Evolutionary conservation across 2,329 filamentous ascomycete genomes (phyloP).

Genomic region (Fusarium solani-melongenae): DNA sequence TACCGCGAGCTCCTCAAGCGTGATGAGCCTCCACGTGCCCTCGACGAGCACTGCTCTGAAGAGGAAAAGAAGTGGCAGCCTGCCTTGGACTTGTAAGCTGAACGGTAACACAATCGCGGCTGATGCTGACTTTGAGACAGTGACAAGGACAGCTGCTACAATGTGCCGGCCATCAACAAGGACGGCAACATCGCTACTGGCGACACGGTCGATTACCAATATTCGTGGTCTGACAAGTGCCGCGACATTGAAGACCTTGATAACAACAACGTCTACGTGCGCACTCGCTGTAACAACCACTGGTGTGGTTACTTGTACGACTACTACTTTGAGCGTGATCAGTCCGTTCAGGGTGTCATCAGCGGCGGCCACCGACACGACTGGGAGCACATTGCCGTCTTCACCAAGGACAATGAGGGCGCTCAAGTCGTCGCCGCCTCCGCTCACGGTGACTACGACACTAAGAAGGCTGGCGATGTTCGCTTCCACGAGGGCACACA

Average conservation of each 20-base stretch:
- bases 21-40: neutral
- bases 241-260: slow-evolving; percentile 48
- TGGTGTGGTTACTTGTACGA: slow-evolving; percentile 58
- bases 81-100: neutral
- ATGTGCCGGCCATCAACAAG: slow-evolving; percentile 51
- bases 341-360: neutral
- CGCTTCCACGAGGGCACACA: slow-evolving; percentile 33
- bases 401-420: slow-evolving; percentile 13
- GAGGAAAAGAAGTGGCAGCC: slow-evolving; percentile 6
- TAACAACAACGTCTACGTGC: slow-evolving; percentile 56
- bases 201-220: slow-evolving; percentile 40
- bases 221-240: slow-evolving; percentile 43
- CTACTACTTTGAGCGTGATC: slow-evolving; percentile 59
- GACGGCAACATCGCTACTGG: slow-evolving; percentile 48
- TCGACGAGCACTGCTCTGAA: neutral
- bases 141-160: slow-evolving; percentile 48
- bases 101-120: neutral
- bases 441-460: slow-evolving; percentile 16
- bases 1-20: neutral
- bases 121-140: neutral
- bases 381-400: slow-evolving; percentile 29
- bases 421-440: slow-evolving; percentile 25
- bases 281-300: slow-evolving; percentile 55
- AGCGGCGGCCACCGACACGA: slow-evolving; percentile 23
- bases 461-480: neutral